These are phyloP conservation scores for Alternaria ventricosa DNA, from an alignment of 2,329 filamentous ascomycete species.

Conservation along the genomic window DNA sequence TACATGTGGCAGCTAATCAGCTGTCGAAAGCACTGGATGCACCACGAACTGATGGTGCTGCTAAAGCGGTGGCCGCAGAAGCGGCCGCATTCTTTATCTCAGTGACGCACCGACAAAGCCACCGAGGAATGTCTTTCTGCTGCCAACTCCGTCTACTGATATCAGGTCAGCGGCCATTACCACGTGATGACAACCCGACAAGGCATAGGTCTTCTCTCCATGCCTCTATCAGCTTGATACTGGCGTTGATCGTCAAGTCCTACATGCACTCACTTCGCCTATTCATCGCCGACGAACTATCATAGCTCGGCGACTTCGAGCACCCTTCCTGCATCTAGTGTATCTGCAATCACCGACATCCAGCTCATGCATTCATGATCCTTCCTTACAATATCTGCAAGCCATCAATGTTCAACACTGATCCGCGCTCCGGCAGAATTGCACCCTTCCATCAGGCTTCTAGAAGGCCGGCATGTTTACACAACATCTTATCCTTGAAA, in stretches of 20 bases:
- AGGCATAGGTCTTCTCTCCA: neutral
- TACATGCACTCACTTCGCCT: neutral
- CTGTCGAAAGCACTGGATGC: neutral
- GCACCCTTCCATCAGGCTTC: neutral
- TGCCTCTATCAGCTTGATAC: neutral
- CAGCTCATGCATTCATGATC: neutral
- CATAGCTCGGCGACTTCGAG: neutral
- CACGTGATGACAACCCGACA: neutral
- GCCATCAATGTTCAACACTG: neutral
- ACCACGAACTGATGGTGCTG: neutral
- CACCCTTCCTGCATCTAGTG: neutral
- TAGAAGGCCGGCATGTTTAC: neutral
- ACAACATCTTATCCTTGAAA: neutral
- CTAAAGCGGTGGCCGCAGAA: neutral
- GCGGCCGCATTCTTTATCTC: neutral
- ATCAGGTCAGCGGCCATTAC: neutral
- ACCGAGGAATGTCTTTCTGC: neutral
- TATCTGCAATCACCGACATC: neutral
- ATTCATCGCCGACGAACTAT: neutral
- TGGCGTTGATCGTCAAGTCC: neutral
- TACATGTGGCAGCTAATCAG: neutral
- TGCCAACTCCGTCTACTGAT: neutral
- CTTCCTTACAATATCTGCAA: neutral
- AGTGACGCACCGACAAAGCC: neutral
- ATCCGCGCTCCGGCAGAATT: neutral